Evolutionary conservation across 225 moss, liverwort and hornwort species (phyloP).

Genomic region (Polytrichum formosum): DNA sequence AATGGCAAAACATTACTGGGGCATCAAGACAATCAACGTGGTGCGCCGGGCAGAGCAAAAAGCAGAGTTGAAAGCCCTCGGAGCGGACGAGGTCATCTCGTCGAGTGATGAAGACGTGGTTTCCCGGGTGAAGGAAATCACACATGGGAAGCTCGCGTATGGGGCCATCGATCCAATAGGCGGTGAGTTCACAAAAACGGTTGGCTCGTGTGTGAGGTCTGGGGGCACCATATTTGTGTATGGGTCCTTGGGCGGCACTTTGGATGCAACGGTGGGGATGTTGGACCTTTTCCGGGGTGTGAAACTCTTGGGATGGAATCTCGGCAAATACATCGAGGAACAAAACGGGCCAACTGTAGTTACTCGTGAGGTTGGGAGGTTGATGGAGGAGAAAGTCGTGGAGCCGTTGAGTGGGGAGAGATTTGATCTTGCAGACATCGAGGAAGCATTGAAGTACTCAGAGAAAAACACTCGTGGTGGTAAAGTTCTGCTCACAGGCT

Average conservation of each 20-base stretch:
- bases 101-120: conserved; percentile 18
- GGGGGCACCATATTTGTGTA: conserved; percentile 26
- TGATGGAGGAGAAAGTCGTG: conserved; percentile 19
- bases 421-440: conserved; percentile 23
- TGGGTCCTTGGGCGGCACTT: conserved; percentile 10
- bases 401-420: conserved; percentile 12
- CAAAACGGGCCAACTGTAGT: conserved; percentile 7
- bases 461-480: conserved; percentile 12
- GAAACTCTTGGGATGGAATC: conserved; percentile 9
- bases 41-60: conserved; percentile 15
- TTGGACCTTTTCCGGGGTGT: conserved; percentile 31
- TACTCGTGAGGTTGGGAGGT: conserved; percentile 12
- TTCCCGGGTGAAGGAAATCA: conserved; percentile 21
- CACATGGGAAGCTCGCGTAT: conserved; percentile 13
- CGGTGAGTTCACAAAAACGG: conserved; percentile 20
- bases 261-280: conserved; percentile 9
- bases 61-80: conserved; percentile 17
- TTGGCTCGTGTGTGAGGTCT: conserved; percentile 19
- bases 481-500: conserved; percentile 20
- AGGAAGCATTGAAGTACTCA: conserved; percentile 29
- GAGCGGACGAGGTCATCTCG: conserved; percentile 33
- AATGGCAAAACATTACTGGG: conserved; percentile 24
- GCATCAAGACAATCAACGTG: conserved; percentile 32
- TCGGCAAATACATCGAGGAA: neutral
- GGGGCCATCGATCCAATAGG: conserved; percentile 16